Conservation (phyloP, 768 basidiomycete species). For the Boletus rex-veris region DNA sequence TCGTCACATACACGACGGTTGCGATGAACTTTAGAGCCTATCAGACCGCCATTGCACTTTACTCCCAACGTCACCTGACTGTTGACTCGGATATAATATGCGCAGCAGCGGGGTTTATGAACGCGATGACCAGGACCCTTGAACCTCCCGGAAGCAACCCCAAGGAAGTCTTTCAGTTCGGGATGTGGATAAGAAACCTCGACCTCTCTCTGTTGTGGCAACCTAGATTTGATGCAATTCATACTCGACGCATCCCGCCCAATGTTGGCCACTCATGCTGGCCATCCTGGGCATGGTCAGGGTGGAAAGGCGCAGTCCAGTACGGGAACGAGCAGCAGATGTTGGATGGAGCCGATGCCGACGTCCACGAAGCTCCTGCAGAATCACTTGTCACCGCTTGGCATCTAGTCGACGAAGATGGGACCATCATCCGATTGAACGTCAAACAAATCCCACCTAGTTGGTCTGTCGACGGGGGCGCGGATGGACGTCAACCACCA, state of each 20-base stretch:
- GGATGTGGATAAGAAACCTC: conserved; percentile 5
- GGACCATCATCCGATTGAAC: conserved; percentile 8
- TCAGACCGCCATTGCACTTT: conserved; percentile 4
- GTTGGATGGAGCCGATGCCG: not conserved
- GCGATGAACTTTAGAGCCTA: conserved; percentile 6
- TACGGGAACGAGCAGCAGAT: conserved; percentile 3
- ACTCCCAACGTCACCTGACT: conserved; percentile 12
- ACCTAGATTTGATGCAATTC: conserved; percentile 9
- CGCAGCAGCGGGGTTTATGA: conserved; percentile 7
- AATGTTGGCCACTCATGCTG: not conserved
- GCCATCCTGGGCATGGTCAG: conserved; percentile 28
- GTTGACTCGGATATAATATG: conserved; percentile 13
- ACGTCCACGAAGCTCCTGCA: conserved; percentile 2
- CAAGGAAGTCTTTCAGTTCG: not conserved
- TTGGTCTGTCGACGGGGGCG: not conserved
- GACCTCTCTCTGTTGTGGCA: conserved; percentile 23
- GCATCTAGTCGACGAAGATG: conserved; percentile 14
- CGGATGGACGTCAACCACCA: not conserved
- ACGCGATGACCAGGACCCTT: not conserved
- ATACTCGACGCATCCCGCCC: conserved; percentile 6
- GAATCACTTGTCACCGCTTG: conserved; percentile 20
- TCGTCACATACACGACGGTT: not conserved
- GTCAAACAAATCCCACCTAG: conserved; percentile 1
- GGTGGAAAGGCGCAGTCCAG: conserved; percentile 20
- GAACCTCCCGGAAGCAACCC: not conserved